A percentile compares a stretch with the other conserved stretches of the same genome.
Conservation (phyloP, 2,329 filamentous ascomycete species). For the Lasiodiplodia gonubiensis region DNA sequence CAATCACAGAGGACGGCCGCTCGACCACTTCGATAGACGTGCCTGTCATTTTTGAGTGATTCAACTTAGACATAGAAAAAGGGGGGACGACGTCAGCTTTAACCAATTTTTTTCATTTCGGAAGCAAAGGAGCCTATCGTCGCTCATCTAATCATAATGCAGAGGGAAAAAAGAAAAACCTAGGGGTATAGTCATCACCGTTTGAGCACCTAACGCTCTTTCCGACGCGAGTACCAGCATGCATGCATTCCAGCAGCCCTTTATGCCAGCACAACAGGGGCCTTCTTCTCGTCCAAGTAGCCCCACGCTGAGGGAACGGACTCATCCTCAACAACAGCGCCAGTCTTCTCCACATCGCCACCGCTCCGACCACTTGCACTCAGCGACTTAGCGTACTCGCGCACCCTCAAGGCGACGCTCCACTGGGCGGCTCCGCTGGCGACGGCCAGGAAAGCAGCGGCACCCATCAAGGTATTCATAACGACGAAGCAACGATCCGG, state of each 20-base stretch:
- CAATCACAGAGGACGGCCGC: neutral
- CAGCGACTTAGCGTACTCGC: slow-evolving; percentile 38
- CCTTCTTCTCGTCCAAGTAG: slow-evolving; percentile 12
- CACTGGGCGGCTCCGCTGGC: slow-evolving; percentile 42
- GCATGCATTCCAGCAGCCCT: neutral
- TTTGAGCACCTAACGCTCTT: neutral
- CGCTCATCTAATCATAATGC: slow-evolving; percentile 13
- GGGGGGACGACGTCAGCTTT: neutral
- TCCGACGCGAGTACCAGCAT: neutral
- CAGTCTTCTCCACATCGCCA: slow-evolving; percentile 17
- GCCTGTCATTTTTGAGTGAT: slow-evolving; percentile 15
- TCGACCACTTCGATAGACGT: neutral
- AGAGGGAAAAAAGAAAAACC: slow-evolving; percentile 5
- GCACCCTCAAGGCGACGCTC: slow-evolving; percentile 41
- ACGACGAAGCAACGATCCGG: slow-evolving; percentile 37
- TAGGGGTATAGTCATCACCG: slow-evolving; percentile 24
- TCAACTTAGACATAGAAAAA: neutral
- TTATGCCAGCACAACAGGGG: slow-evolving; percentile 7
- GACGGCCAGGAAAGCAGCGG: slow-evolving; percentile 35
- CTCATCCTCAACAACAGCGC: neutral
- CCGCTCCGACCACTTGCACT: slow-evolving; percentile 8
- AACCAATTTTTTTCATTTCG: neutral
- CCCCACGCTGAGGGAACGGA: neutral
- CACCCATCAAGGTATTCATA: slow-evolving; percentile 36
- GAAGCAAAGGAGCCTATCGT: slow-evolving; percentile 6